phyloP scores from a whole-genome alignment of 805 yeast species.

The Barnettozyma siamensis region DNA sequence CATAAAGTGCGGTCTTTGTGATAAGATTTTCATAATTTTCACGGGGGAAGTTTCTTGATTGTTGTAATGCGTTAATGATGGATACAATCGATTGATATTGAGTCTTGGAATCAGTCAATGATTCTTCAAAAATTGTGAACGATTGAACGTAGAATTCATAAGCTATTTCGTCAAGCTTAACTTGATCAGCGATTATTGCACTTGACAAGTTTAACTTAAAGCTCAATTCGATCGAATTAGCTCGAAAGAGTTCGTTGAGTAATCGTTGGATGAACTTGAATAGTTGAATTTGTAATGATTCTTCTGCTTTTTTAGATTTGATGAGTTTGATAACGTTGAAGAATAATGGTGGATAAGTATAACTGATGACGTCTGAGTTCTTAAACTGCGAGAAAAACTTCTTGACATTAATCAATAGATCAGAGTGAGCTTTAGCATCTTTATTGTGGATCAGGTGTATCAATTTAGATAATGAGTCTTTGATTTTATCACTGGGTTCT shows the following conservation, averaged over 20 bases:
- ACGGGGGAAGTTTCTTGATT: constrained; percentile 42
- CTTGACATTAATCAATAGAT: constrained; percentile 40
- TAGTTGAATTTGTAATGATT: constrained; percentile 27
- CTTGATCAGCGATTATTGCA: constrained; percentile 77
- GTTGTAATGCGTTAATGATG: constrained; percentile 46
- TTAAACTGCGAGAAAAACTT: constrained; percentile 52
- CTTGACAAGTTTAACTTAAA: constrained; percentile 51
- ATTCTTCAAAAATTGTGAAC: constrained; percentile 74
- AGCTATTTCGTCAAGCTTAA: constrained; percentile 61
- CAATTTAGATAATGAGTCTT: constrained; percentile 63
- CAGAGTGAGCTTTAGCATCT: constrained; percentile 40
- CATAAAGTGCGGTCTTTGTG: constrained; percentile 80
- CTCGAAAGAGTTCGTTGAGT: constrained; percentile 55
- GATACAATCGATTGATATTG: constrained; percentile 49
- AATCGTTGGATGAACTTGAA: constrained; percentile 71
- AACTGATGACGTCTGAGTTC: constrained; percentile 32
- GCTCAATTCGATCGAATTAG: constrained; percentile 27
- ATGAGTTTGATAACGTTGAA: constrained; percentile 54
- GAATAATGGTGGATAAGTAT: constrained; percentile 74
- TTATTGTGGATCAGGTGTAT: constrained; percentile 55
- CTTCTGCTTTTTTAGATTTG: constrained; percentile 30
- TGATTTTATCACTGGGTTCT: constrained; percentile 36
- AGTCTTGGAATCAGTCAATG: constrained; percentile 45
- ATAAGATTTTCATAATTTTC: constrained; percentile 80
- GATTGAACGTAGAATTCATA: constrained; percentile 89